phyloP scores from a whole-genome alignment of 306 rosid genomes.

The Dryas drummondii region DNA sequence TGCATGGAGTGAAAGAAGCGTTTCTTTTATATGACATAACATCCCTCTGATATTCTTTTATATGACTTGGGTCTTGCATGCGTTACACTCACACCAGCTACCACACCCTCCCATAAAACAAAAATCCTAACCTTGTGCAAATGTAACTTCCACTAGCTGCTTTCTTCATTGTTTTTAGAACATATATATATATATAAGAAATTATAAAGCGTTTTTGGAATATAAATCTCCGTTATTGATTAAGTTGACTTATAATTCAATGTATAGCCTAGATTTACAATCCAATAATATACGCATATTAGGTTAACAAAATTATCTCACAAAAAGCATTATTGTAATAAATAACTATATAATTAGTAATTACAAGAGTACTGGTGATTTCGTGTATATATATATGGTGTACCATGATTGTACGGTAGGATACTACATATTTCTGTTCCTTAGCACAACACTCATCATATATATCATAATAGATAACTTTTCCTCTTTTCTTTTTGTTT shows the following conservation, averaged over 20 bases:
- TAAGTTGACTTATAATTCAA: no score
- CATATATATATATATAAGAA: no score
- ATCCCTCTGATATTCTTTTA: no score
- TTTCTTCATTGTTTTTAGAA: neutral
- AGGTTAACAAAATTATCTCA: no score
- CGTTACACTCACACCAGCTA: neutral
- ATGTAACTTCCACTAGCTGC: neutral
- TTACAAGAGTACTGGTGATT: neutral
- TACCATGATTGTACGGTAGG: constrained; percentile 16
- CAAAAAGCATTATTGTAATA: no score
- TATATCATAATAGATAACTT: neutral
- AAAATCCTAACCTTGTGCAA: neutral
- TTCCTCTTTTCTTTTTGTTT: neutral
- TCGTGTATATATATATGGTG: neutral
- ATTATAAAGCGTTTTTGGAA: no score
- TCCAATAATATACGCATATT: no score
- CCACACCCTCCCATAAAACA: neutral
- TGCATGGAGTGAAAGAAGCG: constrained; percentile 19
- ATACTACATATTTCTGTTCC: neutral
- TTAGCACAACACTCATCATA: neutral
- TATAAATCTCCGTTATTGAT: no score
- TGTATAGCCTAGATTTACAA: no score
- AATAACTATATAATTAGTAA: no score
- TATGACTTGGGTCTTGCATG: constrained; percentile 7
- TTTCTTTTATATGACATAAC: no score